Evolutionary conservation across 2,329 filamentous ascomycete genomes (phyloP), one percentile per base, ranked within the genome.

Genomic region (Colletotrichum liaoningense): DNA sequence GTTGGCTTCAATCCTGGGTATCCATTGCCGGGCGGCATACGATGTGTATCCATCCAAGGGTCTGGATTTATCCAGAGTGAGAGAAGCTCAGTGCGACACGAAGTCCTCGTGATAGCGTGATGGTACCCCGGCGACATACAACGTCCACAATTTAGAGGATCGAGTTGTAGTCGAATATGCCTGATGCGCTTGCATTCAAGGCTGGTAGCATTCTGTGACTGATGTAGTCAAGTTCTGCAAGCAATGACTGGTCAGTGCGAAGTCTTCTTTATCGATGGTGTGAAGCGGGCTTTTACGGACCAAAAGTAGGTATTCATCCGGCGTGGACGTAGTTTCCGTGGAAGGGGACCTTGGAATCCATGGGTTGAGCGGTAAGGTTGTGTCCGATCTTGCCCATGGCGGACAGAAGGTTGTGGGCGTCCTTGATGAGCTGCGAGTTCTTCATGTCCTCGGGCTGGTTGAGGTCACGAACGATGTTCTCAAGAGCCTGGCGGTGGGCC

Each of bases 401-500:
- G 65, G 81, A 78, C 55, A 91, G 81, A 74, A 86, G 87, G 59
- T 83, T 83, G 81, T 88, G 86, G 63, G 88, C 85, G 70, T 86
- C 84, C 73, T 80, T 81, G 77, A 92, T 86, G 68, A 88, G 86
- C 74, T 89, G 85, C 74, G 90, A 81, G 75, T 88, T 88, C 74
- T 88, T 85, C 65, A 85, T 81, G 74, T 89, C 88, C 75, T 87
- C 85, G 19, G 88, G 88, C 78, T 86, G 85, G 76, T 78, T 80
- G 73, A 88, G 85, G 59, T 82, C 83, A 65, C 84, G 83, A 57
- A 92, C 84, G 54, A 93, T 88, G 74, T 86, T 86, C 77, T 93
- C 88, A 63, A 94, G 87, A 49, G 87, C 88, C 78, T 87, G 88
- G 81, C 90, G 92, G 82, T 92, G 90, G 75, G 91, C 88, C 78